phyloP scores from a whole-genome alignment of 2,329 filamentous ascomycete genomes.

The Byssoonygena ceratinophila region DNA sequence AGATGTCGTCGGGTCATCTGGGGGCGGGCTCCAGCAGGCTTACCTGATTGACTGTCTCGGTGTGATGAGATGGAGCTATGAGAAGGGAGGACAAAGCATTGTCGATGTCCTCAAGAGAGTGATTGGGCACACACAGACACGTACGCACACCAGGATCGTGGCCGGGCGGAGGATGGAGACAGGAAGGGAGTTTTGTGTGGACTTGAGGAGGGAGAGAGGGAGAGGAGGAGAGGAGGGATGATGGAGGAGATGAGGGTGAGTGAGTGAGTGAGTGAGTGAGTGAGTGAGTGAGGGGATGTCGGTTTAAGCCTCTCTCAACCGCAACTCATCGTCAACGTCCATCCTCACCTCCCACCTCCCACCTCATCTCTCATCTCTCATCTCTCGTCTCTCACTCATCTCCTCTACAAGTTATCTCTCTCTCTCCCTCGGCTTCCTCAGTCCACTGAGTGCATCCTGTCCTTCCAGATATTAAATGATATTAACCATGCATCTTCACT shows the following conservation, averaged over 20 bases:
- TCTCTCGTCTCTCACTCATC: neutral
- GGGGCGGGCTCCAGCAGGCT: too few species aligned
- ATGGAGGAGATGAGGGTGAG: too few species aligned
- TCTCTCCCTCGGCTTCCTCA: neutral
- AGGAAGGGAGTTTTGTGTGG: too few species aligned
- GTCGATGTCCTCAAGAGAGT: too few species aligned
- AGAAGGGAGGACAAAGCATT: too few species aligned
- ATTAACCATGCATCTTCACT: constrained; percentile 2
- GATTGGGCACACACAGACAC: too few species aligned
- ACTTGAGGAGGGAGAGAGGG: neutral
- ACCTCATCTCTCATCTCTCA: neutral
- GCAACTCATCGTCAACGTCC: neutral
- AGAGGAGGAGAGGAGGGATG: neutral
- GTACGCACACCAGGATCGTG: too few species aligned
- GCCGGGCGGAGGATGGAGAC: too few species aligned
- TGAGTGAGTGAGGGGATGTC: neutral
- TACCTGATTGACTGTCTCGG: too few species aligned
- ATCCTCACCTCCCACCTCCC: neutral
- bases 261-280: neutral
- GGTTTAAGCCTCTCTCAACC: neutral
- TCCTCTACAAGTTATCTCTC: neutral
- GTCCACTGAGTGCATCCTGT: neutral
- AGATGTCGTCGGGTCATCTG: too few species aligned
- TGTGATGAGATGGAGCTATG: too few species aligned
- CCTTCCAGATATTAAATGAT: neutral